These are phyloP conservation scores for Hypoxylon lenormandii DNA, from an alignment of 495 filamentous ascomycete genomes.

Conservation along the genomic window DNA sequence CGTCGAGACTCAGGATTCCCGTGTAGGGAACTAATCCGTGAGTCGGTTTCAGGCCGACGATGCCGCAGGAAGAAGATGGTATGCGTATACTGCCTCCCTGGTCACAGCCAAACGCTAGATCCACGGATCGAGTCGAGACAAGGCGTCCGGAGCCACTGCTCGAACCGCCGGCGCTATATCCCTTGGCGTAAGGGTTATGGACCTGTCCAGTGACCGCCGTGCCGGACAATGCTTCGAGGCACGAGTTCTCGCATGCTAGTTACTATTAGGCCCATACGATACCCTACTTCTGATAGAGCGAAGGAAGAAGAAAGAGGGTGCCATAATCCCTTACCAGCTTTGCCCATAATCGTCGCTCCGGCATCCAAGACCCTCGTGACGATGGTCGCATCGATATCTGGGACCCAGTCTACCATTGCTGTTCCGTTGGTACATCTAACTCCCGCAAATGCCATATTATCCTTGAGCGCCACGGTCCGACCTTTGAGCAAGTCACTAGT, in stretches of 20 bases:
- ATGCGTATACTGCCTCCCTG: slow-evolving; percentile 72
- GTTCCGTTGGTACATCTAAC: slow-evolving; percentile 56
- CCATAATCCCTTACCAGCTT: slow-evolving; percentile 46
- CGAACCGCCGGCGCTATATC: slow-evolving; percentile 68
- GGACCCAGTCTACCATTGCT: slow-evolving; percentile 53
- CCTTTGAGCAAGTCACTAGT: slow-evolving; percentile 49
- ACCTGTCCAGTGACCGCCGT: slow-evolving; percentile 64
- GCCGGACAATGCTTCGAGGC: slow-evolving; percentile 55
- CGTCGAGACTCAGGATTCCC: slow-evolving; percentile 60
- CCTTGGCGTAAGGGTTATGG: slow-evolving; percentile 63
- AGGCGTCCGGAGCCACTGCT: slow-evolving; percentile 68
- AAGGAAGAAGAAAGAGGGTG: neutral
- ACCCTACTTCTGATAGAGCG: too few species aligned
- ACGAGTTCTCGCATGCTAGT: slow-evolving; percentile 61
- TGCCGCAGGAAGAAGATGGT: slow-evolving; percentile 63
- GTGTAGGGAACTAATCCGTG: slow-evolving; percentile 65
- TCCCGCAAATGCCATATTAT: slow-evolving; percentile 55
- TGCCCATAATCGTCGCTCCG: slow-evolving; percentile 53
- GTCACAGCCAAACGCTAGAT: slow-evolving; percentile 70
- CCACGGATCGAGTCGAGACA: slow-evolving; percentile 63
- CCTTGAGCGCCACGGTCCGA: slow-evolving; percentile 54
- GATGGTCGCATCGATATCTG: slow-evolving; percentile 54
- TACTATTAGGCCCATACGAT: too few species aligned
- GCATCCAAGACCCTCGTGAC: slow-evolving; percentile 53
- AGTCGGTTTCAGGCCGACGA: slow-evolving; percentile 64